phyloP scores from a whole-genome alignment of 176 grass and related monocot species.

The Musa beccarii region DNA sequence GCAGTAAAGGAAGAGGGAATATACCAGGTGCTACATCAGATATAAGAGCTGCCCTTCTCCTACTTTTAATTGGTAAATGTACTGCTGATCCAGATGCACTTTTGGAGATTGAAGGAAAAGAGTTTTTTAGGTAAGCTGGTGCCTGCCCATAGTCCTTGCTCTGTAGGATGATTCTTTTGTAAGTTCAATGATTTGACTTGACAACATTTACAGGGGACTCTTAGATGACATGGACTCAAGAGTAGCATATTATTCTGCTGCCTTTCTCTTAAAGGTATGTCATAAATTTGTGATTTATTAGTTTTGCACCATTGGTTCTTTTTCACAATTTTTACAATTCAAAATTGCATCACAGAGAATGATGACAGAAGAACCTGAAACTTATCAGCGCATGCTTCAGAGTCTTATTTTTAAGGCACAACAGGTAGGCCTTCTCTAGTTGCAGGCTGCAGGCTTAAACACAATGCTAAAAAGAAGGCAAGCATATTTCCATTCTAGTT shows the following conservation, averaged over 20 bases:
- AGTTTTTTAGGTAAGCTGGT: conserved; percentile 73
- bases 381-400: conserved; percentile 89
- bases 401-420: conserved; percentile 92
- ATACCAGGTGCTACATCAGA: conserved; percentile 96
- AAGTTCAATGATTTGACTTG: neutral
- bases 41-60: conserved; percentile 80
- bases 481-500: neutral
- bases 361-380: conserved; percentile 96
- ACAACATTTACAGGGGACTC: conserved; percentile 52
- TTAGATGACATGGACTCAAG: conserved; percentile 93
- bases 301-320: conserved; percentile 17
- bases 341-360: conserved; percentile 60
- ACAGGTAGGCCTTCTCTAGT: conserved; percentile 39
- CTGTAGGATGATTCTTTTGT: neutral
- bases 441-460: neutral
- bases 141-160: neutral
- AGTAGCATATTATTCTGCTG: conserved; percentile 97
- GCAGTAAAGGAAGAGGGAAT: conserved; percentile 93
- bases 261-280: conserved; percentile 92
- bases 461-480: neutral
- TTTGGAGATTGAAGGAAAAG: conserved; percentile 90
- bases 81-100: conserved; percentile 85
- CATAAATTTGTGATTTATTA: conserved; percentile 14
- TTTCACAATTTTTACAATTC: conserved; percentile 5
- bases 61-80: conserved; percentile 97